A percentile compares a stretch with the other conserved stretches of the same genome.
Evolutionary conservation across 371 early-diverging fungal genomes (phyloP).

Genomic region (Encephalitozoon intestinalis): DNA sequence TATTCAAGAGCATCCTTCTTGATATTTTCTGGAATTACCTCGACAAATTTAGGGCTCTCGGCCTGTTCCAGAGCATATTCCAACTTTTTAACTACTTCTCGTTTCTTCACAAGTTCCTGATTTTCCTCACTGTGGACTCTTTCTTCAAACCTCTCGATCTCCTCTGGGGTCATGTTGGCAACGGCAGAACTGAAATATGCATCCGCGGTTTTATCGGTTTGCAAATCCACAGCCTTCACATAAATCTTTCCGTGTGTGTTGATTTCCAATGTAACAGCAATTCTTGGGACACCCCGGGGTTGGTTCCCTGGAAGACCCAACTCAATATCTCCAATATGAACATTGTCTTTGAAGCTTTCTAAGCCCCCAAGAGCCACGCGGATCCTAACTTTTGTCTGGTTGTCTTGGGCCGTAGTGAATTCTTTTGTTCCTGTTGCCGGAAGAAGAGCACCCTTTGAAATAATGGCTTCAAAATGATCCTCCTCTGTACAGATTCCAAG

Average conservation of each 20-base stretch:
- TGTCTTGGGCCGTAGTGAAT: conserved; percentile 83
- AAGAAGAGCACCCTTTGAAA: conserved; percentile 76
- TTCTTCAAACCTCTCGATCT: conserved; percentile 57
- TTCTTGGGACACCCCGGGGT: conserved; percentile 63
- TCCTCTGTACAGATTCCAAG: conserved; percentile 84
- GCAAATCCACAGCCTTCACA: conserved; percentile 66
- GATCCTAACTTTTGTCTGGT: conserved; percentile 79
- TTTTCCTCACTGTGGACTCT: conserved; percentile 36
- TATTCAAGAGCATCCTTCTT: conserved; percentile 35
- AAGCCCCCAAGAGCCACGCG: conserved; percentile 83
- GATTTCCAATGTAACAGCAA: conserved; percentile 68
- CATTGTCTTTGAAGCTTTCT: conserved; percentile 77
- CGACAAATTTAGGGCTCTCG: conserved; percentile 19
- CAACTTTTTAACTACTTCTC: conserved; percentile 1
- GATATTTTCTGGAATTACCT: conserved; percentile 24
- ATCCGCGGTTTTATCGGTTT: conserved; percentile 63
- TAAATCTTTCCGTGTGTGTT: conserved; percentile 66
- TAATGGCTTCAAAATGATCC: conserved; percentile 85
- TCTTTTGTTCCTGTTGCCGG: conserved; percentile 77
- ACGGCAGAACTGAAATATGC: conserved; percentile 59
- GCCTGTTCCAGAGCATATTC: conserved; percentile 28
- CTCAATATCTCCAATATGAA: conserved; percentile 79
- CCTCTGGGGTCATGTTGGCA: conserved; percentile 59
- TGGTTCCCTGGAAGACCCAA: conserved; percentile 74
- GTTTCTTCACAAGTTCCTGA: conserved; percentile 13